Evolutionary conservation across 1,139 yeast species (phyloP).

Genomic region (Taphrina confusa): DNA sequence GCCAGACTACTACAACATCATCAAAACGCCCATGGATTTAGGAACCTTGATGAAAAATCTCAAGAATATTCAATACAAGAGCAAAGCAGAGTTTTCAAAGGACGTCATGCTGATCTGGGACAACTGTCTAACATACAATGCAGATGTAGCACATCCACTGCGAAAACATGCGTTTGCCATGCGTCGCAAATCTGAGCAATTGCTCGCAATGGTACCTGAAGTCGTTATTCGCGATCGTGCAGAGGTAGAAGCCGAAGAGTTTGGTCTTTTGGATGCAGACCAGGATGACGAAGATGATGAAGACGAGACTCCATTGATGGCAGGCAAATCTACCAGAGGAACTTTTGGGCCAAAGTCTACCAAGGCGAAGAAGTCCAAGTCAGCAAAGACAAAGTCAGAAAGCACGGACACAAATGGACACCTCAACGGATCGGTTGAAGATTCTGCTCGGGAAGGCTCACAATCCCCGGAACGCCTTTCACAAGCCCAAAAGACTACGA

Average conservation of each 20-base stretch:
- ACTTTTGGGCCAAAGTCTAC: constrained; percentile 30
- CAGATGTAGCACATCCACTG: constrained; percentile 90
- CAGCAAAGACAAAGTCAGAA: background rate
- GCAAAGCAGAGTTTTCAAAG: constrained; percentile 85
- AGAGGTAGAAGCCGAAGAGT: constrained; percentile 84
- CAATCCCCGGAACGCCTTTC: constrained; percentile 12
- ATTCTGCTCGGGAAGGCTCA: constrained; percentile 4
- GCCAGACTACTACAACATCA: constrained; percentile 87
- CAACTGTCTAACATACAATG: constrained; percentile 87
- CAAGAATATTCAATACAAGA: constrained; percentile 74
- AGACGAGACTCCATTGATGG: background rate
- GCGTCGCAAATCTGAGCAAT: constrained; percentile 80
- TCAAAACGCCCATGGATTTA: constrained; percentile 94
- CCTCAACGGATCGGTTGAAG: constrained; percentile 1
- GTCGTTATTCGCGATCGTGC: constrained; percentile 75
- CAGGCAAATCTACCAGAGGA: constrained; percentile 29
- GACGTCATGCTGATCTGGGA: constrained; percentile 94
- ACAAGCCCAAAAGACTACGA: constrained; percentile 17
- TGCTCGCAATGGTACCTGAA: constrained; percentile 85
- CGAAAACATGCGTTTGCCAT: constrained; percentile 92
- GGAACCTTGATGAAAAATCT: constrained; percentile 91
- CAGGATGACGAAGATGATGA: constrained; percentile 27
- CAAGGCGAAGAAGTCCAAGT: constrained; percentile 27
- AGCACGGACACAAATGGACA: constrained; percentile 8
- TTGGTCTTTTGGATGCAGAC: constrained; percentile 18